phyloP scores from a whole-genome alignment of 1,284 basidiomycete species.

The Stereum hirsutum region DNA sequence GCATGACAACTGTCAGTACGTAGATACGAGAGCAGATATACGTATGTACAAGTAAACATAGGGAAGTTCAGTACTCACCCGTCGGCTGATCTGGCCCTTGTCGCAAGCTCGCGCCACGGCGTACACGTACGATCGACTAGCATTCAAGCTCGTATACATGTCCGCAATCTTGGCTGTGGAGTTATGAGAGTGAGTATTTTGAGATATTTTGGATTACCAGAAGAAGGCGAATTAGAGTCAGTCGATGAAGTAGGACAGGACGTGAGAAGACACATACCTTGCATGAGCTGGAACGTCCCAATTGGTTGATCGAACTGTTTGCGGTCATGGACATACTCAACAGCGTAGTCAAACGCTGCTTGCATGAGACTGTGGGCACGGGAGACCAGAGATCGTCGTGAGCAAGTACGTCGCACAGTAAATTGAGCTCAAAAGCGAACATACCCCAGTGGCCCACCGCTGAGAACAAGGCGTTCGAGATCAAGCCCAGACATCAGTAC shows the following conservation, averaged over 20 bases:
- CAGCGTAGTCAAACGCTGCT: constrained; percentile 82
- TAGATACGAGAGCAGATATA: no score
- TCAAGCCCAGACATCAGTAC: constrained; percentile 95
- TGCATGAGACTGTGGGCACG: constrained; percentile 73
- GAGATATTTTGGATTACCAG: background rate
- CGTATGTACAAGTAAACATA: background rate
- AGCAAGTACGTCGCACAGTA: no score
- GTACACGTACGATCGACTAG: constrained; percentile 88
- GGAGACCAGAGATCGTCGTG: constrained; percentile 1
- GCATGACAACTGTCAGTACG: no score
- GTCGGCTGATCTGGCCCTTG: constrained; percentile 69
- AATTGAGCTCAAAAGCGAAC: constrained; percentile 11
- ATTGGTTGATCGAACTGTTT: constrained; percentile 85
- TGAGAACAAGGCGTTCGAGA: constrained; percentile 85
- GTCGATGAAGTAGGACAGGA: no score
- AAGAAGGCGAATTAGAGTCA: background rate
- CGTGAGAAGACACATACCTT: constrained; percentile 48
- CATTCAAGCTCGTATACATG: constrained; percentile 93
- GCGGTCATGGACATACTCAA: constrained; percentile 86
- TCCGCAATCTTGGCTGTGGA: constrained; percentile 69
- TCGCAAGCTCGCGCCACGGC: constrained; percentile 88
- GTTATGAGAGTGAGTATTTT: constrained; percentile 1
- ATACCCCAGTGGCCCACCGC: constrained; percentile 73
- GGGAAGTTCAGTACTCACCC: constrained; percentile 37
- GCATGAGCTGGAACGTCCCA: constrained; percentile 94